Evolutionary conservation across 1,284 basidiomycete genomes (phyloP).

Genomic region (Apiotrichum brassicae): DNA sequence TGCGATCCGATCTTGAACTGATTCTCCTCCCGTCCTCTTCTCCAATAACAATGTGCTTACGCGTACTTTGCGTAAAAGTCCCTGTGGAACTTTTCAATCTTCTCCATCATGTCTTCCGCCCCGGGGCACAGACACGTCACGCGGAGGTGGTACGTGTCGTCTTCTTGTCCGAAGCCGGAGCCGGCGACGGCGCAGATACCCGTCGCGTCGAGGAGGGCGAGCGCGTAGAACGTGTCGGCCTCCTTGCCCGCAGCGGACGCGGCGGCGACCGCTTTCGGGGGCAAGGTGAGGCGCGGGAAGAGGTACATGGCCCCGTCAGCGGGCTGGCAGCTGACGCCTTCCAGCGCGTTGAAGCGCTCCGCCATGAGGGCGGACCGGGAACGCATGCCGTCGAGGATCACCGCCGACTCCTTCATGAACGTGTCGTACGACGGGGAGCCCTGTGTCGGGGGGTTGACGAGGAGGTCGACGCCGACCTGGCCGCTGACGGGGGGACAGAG

Average conservation of each 20-base stretch:
- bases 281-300: constrained; percentile 64
- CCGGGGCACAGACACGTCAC: constrained; percentile 70
- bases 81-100: constrained; percentile 70
- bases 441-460: constrained; percentile 70
- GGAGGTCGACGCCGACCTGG: constrained; percentile 71
- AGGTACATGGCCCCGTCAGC: constrained; percentile 76
- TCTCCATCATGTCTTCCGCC: constrained; percentile 75
- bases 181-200: constrained; percentile 87
- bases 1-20: no score
- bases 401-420: constrained; percentile 69
- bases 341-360: constrained; percentile 61
- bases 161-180: constrained; percentile 78
- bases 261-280: constrained; percentile 61
- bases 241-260: constrained; percentile 63
- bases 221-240: constrained; percentile 75
- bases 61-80: constrained; percentile 63
- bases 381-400: constrained; percentile 64
- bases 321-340: constrained; percentile 74
- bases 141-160: constrained; percentile 75
- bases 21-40: no score
- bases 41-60: not conserved
- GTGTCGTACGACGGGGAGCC: constrained; percentile 65
- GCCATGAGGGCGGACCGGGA: constrained; percentile 64
- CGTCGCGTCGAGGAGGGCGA: constrained; percentile 67
- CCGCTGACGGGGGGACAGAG: constrained; percentile 78